phyloP scores from a whole-genome alignment of 768 basidiomycete genomes.

The Leccinum pellstonianum region DNA sequence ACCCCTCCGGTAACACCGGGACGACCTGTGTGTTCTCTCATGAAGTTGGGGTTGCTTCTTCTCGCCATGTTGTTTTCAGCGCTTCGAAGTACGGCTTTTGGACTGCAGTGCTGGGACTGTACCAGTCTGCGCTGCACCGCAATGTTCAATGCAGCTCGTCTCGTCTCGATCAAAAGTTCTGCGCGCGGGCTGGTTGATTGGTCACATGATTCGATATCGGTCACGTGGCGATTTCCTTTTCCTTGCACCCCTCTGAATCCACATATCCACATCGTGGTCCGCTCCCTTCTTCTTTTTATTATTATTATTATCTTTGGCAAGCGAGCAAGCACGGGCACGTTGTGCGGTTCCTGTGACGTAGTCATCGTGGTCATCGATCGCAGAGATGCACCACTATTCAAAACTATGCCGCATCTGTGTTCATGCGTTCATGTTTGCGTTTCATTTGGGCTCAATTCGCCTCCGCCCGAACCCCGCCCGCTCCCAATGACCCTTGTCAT shows the following conservation, averaged over 20 bases:
- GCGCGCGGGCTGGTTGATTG: not conserved
- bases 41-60: not conserved
- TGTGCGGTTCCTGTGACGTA: conserved; percentile 32
- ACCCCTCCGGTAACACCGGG: not conserved
- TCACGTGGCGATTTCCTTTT: conserved; percentile 2
- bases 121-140: not conserved
- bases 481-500: not conserved
- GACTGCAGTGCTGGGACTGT: not conserved
- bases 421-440: conserved; percentile 10
- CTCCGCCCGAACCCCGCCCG: conserved; percentile 29
- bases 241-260: not conserved
- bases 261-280: conserved; percentile 22
- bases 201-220: not conserved
- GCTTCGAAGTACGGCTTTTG: not conserved
- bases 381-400: not conserved
- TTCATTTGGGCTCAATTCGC: conserved; percentile 1
- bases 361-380: conserved; percentile 5
- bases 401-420: conserved; percentile 5
- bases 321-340: not conserved
- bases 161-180: not conserved
- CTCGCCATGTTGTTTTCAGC: not conserved
- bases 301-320: not conserved
- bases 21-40: not conserved
- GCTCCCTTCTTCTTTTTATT: conserved; percentile 1
- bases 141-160: not conserved